A percentile compares a stretch with the other conserved stretches of the same genome.
Evolutionary conservation across 148 eudicot genomes (phyloP).

Genomic region (Silene uniflora): DNA sequence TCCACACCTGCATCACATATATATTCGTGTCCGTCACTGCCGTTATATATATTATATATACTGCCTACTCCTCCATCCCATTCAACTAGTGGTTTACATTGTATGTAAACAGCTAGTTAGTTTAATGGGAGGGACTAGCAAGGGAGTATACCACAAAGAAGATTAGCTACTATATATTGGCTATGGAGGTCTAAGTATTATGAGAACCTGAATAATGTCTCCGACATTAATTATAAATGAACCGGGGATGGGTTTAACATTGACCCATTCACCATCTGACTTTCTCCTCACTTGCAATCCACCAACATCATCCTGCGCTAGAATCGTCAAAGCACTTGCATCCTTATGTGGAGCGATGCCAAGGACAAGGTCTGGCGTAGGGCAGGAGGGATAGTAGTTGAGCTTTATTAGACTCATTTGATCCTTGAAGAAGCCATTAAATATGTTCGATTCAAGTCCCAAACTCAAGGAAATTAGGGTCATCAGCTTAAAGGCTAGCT

Average conservation of each 20-base stretch:
- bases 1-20: too few species aligned
- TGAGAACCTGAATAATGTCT: conserved; percentile 33
- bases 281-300: conserved; percentile 40
- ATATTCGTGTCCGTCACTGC: too few species aligned
- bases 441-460: conserved; percentile 5
- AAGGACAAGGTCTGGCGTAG: conserved; percentile 34
- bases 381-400: conserved; percentile 41
- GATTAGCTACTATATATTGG: too few species aligned
- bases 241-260: conserved; percentile 35
- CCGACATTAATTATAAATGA: conserved; percentile 41
- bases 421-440: conserved; percentile 11
- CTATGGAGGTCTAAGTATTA: too few species aligned
- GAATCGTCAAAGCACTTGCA: conserved; percentile 35
- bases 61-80: too few species aligned
- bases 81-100: too few species aligned
- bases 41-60: too few species aligned
- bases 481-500: conserved; percentile 17
- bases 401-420: conserved; percentile 29
- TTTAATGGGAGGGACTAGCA: too few species aligned
- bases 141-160: too few species aligned
- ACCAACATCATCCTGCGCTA: conserved; percentile 38
- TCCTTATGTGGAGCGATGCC: conserved; percentile 45
- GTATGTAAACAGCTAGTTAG: too few species aligned
- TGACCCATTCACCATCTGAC: conserved; percentile 41
- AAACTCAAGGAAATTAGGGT: conserved; percentile 16